Percentiles rank a stretch among this genome's conserved stretches.
Conservation (phyloP, 1,284 basidiomycete species). For the Phlebopus sp. region DNA sequence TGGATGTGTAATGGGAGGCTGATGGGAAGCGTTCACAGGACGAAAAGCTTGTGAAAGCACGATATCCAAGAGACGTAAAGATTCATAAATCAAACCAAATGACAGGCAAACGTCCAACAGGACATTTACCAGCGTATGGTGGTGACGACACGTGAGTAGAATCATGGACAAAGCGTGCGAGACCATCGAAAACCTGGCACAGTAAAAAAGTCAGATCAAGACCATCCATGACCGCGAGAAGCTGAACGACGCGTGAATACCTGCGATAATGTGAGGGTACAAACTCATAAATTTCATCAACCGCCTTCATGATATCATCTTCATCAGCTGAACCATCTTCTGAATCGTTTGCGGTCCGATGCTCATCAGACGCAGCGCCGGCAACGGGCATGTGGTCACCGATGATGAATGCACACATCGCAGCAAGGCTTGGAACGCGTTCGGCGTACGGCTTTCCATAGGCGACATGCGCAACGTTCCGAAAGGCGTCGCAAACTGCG, state of each 20-base stretch:
- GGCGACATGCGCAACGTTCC: conserved; percentile 41
- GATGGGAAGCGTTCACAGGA: conserved; percentile 15
- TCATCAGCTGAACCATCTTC: conserved; percentile 26
- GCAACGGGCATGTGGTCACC: conserved; percentile 42
- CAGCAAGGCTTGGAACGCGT: conserved; percentile 39
- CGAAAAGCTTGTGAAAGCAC: conserved; percentile 34
- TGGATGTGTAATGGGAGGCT: conserved; percentile 37
- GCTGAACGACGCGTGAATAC: conserved; percentile 30
- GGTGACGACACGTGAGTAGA: conserved; percentile 41
- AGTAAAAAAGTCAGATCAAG: conserved; percentile 8
- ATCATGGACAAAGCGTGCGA: conserved; percentile 51
- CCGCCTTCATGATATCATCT: conserved; percentile 29
- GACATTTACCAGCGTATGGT: conserved; percentile 44
- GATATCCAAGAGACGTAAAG: conserved; percentile 42
- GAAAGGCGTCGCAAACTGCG: conserved; percentile 52
- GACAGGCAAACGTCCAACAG: conserved; percentile 48
- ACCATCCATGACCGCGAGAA: neutral
- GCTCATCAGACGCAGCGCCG: conserved; percentile 16
- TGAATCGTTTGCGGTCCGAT: conserved; percentile 18
- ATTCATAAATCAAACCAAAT: conserved; percentile 41
- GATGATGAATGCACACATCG: conserved; percentile 46
- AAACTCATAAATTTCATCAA: conserved; percentile 47
- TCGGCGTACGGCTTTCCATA: conserved; percentile 19
- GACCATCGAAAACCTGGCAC: conserved; percentile 43
- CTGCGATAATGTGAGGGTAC: conserved; percentile 48